These are phyloP conservation scores for Danielozyma ontarioensis DNA, from an alignment of 805 yeast genomes.

Conservation along the genomic window DNA sequence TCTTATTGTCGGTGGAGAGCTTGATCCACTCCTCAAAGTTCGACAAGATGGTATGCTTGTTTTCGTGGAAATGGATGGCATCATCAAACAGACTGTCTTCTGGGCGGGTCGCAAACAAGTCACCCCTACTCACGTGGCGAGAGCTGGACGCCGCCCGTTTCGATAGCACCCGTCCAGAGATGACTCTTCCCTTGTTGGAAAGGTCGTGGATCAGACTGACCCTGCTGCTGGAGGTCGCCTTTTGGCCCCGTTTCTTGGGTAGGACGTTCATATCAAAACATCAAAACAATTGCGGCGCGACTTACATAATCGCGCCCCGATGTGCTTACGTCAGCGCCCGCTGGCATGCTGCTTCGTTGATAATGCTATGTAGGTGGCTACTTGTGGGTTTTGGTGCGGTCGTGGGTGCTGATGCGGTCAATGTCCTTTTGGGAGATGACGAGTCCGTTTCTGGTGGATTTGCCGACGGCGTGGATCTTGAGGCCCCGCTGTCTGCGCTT, in stretches of 20 bases:
- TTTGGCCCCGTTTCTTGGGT: conserved; percentile 20
- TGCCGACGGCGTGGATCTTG: conserved; percentile 71
- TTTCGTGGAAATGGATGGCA: conserved; percentile 38
- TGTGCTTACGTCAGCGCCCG: conserved; percentile 1
- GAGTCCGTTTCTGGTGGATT: conserved; percentile 73
- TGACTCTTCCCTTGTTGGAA: conserved; percentile 24
- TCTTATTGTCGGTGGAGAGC: conserved; percentile 43
- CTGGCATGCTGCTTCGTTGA: conserved; percentile 3
- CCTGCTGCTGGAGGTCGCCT: conserved; percentile 8
- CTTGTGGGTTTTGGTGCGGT: conserved; percentile 6
- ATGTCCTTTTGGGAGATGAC: conserved; percentile 65
- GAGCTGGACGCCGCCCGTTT: conserved; percentile 5
- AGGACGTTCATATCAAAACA: conserved; percentile 12
- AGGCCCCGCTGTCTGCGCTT: conserved; percentile 70
- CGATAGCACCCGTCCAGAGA: conserved; percentile 17
- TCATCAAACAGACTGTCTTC: conserved; percentile 21
- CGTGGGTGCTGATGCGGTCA: conserved; percentile 31
- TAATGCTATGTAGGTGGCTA: background rate
- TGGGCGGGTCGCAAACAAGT: conserved; percentile 10
- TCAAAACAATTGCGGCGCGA: conserved; percentile 1
- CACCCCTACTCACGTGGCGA: conserved; percentile 15
- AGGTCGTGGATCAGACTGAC: conserved; percentile 20
- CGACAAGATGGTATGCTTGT: conserved; percentile 36
- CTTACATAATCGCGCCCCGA: conserved; percentile 5
- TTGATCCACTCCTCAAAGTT: conserved; percentile 20